Base-by-base conservation (phyloP, 2,329 filamentous ascomycete genomes). In the Epichloe scottii region DNA sequence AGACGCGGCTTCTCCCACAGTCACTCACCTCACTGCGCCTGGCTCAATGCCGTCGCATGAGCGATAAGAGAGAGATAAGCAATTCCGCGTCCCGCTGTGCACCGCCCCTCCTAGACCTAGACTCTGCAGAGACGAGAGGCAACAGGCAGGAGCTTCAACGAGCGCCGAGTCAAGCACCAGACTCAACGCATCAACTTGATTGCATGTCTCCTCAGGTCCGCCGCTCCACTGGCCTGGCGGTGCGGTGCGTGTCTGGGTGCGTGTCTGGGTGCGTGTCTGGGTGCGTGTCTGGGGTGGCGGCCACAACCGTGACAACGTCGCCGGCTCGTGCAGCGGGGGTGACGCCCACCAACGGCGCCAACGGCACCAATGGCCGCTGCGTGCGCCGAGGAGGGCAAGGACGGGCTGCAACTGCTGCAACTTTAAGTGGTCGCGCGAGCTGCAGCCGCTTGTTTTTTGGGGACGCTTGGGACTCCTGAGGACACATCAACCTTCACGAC, bases 121-220 rank as follows among this genome's bases (percentile, higher is more conserved):
- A 26, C 26, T 26, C 26, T 26, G 7, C 26, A 26, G 26, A 26
- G 26, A 26, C 26, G 10, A 30, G 26, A 30, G 26, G 8, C 26
- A 30, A 30, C 10, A 30, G 26, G 26, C 26, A 30, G 4, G 26
- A 6, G 3, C 26, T 30, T 23, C 6, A 41, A 41, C n/a, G 39
- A 14, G 12, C 17, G n/a, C 17, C 19, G 19, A 41, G 8, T n/a
- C 17, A 11, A 17, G 39, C n/a, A 12, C 17, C 39, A 41, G 39
- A 41, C 21, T 26, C 17, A 19, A 23, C 11, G 15, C 39, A 42
- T 21, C n/a, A 23, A 23, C 15, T n/a, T 4, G 4, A 26, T 11
- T 37, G 30, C 53, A 65, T 71, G 64, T 60, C 60, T 63, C 53
- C 59, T 55, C 63, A 61, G 61, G 60, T 61, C 54, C 60, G 57